Evolutionary conservation across 345 rosid genomes (phyloP), one percentile per base, ranked within the genome.

Genomic region (Euphorbia pulcherrima): DNA sequence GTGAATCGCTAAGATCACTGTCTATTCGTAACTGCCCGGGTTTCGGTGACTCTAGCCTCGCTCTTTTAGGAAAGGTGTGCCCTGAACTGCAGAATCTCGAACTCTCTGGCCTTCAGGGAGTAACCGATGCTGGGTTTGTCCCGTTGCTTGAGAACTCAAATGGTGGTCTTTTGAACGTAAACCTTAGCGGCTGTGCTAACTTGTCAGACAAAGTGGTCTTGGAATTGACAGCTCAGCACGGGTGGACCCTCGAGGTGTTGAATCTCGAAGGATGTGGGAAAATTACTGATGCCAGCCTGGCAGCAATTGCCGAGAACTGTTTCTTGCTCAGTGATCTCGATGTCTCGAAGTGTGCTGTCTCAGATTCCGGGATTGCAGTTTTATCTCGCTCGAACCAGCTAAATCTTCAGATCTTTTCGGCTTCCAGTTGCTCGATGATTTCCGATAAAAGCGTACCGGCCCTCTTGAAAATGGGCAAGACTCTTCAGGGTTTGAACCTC

Each of bases 21-120:
- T 75, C 80, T 53, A 75, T 94, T 57, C 76, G 87, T 27, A 83
- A 87, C 79, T 94, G 99, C 77, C 96, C 93, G 30, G 96, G 97
- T 58, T 89, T 94, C 67, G 97, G 97, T 58, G 87, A 94, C 51
- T 72, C 72, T 46, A 81, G 82, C 79, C 74, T 94, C 68, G 79
- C 85, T 59, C 76, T 81, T n/a, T 63, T 94, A 64, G 97, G 89
- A 8, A 88, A 87, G 73, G 39, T 89, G 64, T 94, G 97, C 79
- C 86, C 93, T n/a, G 81, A 78, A 41, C 72, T 94, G 60, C 86
- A 86, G 77, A 67, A 88, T 46, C 41, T 92, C 50, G 96, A 84
- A n/a, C 75, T 94, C 29, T 77, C 72, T 28, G 92, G 97, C 23
- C 93, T 91, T 62, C 79, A 68, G 72, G 88, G 78, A 14, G 70